Base-by-base conservation (phyloP, 2,329 filamentous ascomycete genomes). In the Penicillium sp. region DNA sequence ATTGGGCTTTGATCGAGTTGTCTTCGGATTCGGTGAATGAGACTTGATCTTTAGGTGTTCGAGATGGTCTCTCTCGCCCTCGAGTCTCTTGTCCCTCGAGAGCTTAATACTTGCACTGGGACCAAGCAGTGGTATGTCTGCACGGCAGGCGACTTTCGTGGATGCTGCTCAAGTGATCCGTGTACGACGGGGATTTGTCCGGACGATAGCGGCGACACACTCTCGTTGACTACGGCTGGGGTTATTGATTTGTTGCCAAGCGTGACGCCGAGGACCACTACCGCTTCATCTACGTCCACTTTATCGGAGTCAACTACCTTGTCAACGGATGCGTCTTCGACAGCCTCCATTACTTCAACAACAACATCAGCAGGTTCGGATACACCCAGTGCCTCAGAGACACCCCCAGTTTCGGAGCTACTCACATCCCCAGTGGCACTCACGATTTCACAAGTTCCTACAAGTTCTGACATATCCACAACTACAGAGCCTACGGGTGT, bases 101-200 rank as follows among this genome's bases (percentile, higher is more conserved):
- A 44, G 15, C 34, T 23, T 7, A 49, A 46, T 32, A 37, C 35
- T 31, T 71, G 68, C 45, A 47, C 66, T 3, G 50, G 38, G 8
- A 32, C 48, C 27, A 58, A 60, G 35, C 56, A 45, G 45, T 72
- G 58, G 58, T 72, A 72, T 62, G 56, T 63, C 34, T 71, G 70
- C 47, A 50, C 51, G 3, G 52, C 35, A 39, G 65, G 63, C 0
- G 31, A 47, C 31, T 73, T 63, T 48, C 54, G 38, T 32, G 71
- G 71, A 42, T 73, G 71, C 50, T 73, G 71, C 45, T 68, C 68
- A 10, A 59, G 59, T 15, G 60, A 72, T 54, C 68, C 71, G 27
- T 72, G 71, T 52, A 58, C 54, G 12, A 53, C 52, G 32, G 69
- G 68, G 1, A 35, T 65, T 3, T 73, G 71, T 61, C 65, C 64